Evolutionary conservation across 2,329 filamentous ascomycete genomes (phyloP), one percentile per base, ranked within the genome.

Genomic region (Ceratocystis diversiconidia): DNA sequence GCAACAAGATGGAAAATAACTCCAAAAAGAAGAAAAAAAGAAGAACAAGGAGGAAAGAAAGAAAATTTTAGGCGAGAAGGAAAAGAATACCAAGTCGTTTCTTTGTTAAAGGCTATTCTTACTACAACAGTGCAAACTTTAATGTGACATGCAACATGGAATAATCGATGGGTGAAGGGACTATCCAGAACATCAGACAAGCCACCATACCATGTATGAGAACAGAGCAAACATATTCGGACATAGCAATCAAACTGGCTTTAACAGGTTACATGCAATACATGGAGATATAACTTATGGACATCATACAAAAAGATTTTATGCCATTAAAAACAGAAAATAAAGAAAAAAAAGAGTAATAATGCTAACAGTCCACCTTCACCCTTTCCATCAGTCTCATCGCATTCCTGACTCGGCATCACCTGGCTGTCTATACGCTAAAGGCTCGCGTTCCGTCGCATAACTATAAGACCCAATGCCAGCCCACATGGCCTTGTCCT

Each of bases 401-500:
- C 52, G 52, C 62, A 64, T 52, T 12, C 62, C 65, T 7, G 65
- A 55, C 46, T 66, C 65, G 3, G 64, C 22, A 61, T 66, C 65
- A 19, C 52, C 52, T 5, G 65, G 61, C 19, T 59, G 36, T 28
- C 52, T 17, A 61, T 66, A 66, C 28, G 65, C 55, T 30, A 61
- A 36, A 6, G 59, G 60, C 41, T 68, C 72, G 71, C 74, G 72
- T 69, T 79, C 75, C 12, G 77, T 79, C 10, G 80, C 80, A 69
- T 82, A 85, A 68, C 80, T 82, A 68, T 79, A 77, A 55, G 80
- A 80, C 0, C 84, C 88, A 0, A 90, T 80, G 12, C 88, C 88
- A 19, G 89, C 85, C 79, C 87, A 90, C 73, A 92, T 96, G 0
- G 90, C 89, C 68, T 89, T 81, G 64, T 86, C 81, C 55, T 79